Evolutionary conservation across 1,139 yeast species (phyloP), one percentile per base, ranked within the genome.

Genomic region (Saccharomyces hybrid): DNA sequence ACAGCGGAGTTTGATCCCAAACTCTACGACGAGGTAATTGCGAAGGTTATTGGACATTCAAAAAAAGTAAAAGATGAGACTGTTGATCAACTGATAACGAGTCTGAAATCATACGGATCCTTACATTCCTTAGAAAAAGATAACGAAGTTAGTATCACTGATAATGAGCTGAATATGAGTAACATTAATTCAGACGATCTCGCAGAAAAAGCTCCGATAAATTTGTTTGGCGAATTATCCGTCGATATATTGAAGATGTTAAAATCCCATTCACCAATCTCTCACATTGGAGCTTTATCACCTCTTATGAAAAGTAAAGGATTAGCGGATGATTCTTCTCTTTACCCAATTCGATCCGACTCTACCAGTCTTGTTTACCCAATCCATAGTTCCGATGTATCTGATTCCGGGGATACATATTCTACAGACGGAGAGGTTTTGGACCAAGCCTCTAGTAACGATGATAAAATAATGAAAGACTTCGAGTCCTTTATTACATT

Each of bases 31-130:
- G 51, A 53, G 3, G 51, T 61, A 50, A 53, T 60, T 26, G 30
- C 48, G 5, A 57, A 50, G n/a, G 50, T 62, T 6, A 47, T 55
- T 5, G 28, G n/a, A 3, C 48, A 57, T 46, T 54, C 61, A 9
- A 56, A 46, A 3, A 49, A 48, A 16, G 47, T 58, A 25, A 63
- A 61, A 47, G 51, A 55, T 20, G 56, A 58, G 7, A 53, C 59
- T 26, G 54, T 60, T 2, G 59, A 58, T 25, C 47, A 52, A 8
- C 47, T 59, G 14, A 47, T 54, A 5, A 42, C 34, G 13, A 52
- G 48, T 30, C 26, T 56, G 9, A 50, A 49, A 14, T 25, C 31
- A 1, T 47, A 27, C 23, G 52, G 52, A 1, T 42, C 48, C 20
- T 34, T 44, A 5, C 44, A 38, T 16, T 16, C 44, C 3, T 38